Base-by-base conservation (phyloP, 2,329 filamentous ascomycete genomes). In the Fusarium azukiicola region DNA sequence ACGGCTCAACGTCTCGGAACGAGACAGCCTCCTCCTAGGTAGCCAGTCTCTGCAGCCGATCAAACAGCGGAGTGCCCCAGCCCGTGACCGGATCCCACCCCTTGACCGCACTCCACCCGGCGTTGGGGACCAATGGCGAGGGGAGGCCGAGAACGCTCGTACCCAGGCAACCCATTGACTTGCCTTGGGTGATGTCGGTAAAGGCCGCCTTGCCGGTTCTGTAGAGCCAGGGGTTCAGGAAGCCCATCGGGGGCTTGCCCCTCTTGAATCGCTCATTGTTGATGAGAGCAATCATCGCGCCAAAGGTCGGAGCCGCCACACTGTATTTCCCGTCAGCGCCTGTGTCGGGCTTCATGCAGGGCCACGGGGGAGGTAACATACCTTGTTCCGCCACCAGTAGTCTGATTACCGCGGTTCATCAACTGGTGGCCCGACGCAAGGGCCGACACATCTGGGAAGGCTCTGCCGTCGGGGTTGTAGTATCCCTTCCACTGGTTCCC, bases 151-250 rank as follows among this genome's bases (percentile, higher is more conserved):
- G 78, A 13, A 80, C 50, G 63, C 84, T 86, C 4, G 40, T 63
- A 12, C 86, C 86, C 5, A 72, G 46, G 36, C 87, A 88, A 7
- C 87, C 87, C 14, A 74, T 49, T 0, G 85, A 86, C 54, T 77
- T 84, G 42, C 87, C 87, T 14, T 81, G 66, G 4, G 86, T 87
- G 63, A 87, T 88, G 70, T 89, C 87, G 8, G 84, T 87, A 27
- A 89, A 86, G 6, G 76, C 87, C 14, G 69, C 46, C 9, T 77
- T 64, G 3, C 84, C 86, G 36, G 81, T 73, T 13, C 83, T 81
- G 79, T 94, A 94, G 21, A 95, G 85, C 90, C 91, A 93, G 2
- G 93, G 93, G 83, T 94, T 94, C 38, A 95, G 84, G 81, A 94
- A 94, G 2, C 93, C 93, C 80, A 95, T 85, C 0, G 87, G 82